These are phyloP conservation scores for Geosmithia putterillii DNA, from an alignment of 2,329 filamentous ascomycete species.

Conservation along the genomic window DNA sequence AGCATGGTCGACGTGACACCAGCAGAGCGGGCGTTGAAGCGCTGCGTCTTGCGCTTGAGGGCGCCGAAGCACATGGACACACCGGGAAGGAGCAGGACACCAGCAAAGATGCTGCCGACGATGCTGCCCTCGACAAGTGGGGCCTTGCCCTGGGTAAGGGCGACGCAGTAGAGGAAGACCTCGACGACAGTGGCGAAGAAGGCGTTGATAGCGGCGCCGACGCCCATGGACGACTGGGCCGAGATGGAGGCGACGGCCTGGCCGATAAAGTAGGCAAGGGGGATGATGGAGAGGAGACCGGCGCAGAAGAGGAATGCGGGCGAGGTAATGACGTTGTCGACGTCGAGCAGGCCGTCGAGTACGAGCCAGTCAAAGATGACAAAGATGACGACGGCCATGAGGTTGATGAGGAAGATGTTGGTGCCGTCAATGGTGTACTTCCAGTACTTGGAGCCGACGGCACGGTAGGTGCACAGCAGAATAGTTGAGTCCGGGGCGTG, in stretches of 20 bases:
- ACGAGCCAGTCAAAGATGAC: conserved; percentile 89
- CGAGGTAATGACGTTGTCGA: conserved; percentile 65
- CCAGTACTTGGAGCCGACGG: conserved; percentile 92
- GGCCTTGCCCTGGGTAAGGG: conserved; percentile 82
- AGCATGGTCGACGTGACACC: conserved; percentile 98
- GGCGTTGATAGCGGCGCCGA: conserved; percentile 93
- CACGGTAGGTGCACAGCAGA: conserved; percentile 90
- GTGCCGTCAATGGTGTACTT: conserved; percentile 98
- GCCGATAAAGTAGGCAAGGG: conserved; percentile 94
- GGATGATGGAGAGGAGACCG: conserved; percentile 84
- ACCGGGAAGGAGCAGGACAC: conserved; percentile 86
- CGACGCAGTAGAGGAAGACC: conserved; percentile 94
- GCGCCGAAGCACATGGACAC: conserved; percentile 98
- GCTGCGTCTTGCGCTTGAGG: conserved; percentile 93
- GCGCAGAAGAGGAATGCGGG: conserved; percentile 78
- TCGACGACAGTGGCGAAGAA: conserved; percentile 98
- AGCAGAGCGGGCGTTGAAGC: conserved; percentile 93
- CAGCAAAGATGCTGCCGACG: conserved; percentile 94
- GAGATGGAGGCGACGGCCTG: conserved; percentile 98
- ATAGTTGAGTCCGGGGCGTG: conserved; percentile 71
- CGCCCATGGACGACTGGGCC: conserved; percentile 94
- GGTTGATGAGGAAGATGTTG: conserved; percentile 97
- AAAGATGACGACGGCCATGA: conserved; percentile 87
- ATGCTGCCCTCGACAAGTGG: conserved; percentile 93
- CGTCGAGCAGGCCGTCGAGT: conserved; percentile 53